These are phyloP conservation scores for Stephanodiscus triporus DNA, from an alignment of 108 stramenopile species.

Conservation along the genomic window DNA sequence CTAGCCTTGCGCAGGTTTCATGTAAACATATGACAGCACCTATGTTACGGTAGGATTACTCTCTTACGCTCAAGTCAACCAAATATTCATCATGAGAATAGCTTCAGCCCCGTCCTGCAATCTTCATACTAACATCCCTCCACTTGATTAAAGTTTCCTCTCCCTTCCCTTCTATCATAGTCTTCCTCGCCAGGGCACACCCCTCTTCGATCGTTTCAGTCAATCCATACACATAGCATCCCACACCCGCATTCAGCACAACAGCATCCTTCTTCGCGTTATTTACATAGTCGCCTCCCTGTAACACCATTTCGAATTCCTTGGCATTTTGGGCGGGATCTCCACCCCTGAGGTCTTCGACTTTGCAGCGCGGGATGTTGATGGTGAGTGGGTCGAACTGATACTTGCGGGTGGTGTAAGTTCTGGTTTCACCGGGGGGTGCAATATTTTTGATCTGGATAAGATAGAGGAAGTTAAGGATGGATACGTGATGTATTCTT, in stretches of 20 bases:
- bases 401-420: slow-evolving; percentile 75
- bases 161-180: slow-evolving; percentile 81
- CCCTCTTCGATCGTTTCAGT: slow-evolving; percentile 89
- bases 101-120: slow-evolving; percentile 53
- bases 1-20: no score
- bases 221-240: slow-evolving; percentile 95
- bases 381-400: slow-evolving; percentile 88
- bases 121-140: slow-evolving; percentile 73
- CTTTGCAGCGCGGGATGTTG: slow-evolving; percentile 87
- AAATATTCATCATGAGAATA: no score
- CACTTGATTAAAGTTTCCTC: slow-evolving; percentile 70
- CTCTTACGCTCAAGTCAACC: no score
- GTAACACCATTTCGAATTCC: slow-evolving; percentile 86
- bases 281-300: slow-evolving; percentile 79
- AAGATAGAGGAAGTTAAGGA: not conserved
- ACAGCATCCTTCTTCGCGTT: slow-evolving; percentile 96
- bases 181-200: slow-evolving; percentile 77
- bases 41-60: no score
- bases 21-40: no score
- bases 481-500: not conserved
- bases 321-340: slow-evolving; percentile 92
- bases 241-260: slow-evolving; percentile 96
- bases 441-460: slow-evolving; percentile 74
- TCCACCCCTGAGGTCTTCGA: slow-evolving; percentile 95
- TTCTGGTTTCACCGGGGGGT: slow-evolving; percentile 66